Evolutionary conservation across 2,329 filamentous ascomycete species (phyloP).

Genomic region (Coniosporium tulheliwenetii): DNA sequence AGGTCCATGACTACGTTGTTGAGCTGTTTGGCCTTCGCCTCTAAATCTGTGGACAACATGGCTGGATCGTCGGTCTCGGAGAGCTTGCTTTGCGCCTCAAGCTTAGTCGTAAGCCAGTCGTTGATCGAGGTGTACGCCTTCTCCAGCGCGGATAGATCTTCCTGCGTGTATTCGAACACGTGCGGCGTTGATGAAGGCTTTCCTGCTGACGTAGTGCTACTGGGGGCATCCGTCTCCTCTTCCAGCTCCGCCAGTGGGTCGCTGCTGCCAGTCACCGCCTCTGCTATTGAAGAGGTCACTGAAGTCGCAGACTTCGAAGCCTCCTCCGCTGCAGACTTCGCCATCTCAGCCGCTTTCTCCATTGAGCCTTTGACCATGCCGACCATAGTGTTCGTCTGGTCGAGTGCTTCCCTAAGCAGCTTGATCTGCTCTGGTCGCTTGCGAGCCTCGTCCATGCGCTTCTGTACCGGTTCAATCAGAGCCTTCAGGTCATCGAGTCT

Average conservation of each 20-base stretch:
- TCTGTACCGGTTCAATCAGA: conserved; percentile 62
- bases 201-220: conserved; percentile 18
- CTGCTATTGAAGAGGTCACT: conserved; percentile 26
- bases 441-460: conserved; percentile 54
- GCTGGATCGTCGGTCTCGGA: conserved; percentile 57
- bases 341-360: conserved; percentile 34
- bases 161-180: conserved; percentile 51
- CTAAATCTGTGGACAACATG: conserved; percentile 56
- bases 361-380: conserved; percentile 56
- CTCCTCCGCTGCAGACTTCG: conserved; percentile 6
- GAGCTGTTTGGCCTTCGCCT: conserved; percentile 52
- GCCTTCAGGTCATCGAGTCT: conserved; percentile 64
- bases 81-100: conserved; percentile 56
- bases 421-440: conserved; percentile 57
- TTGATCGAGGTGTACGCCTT: conserved; percentile 45
- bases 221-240: conserved; percentile 25
- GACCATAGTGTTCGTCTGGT: conserved; percentile 55
- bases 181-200: conserved; percentile 27
- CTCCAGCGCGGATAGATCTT: conserved; percentile 54
- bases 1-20: conserved; percentile 55
- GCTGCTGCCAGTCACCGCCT: conserved; percentile 28
- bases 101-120: conserved; percentile 61
- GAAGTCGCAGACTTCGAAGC: conserved; percentile 24
- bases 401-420: conserved; percentile 52
- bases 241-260: conserved; percentile 62